Evolutionary conservation across 768 basidiomycete genomes (phyloP), one percentile per base, ranked within the genome.

Genomic region (Dioszegia crocea): DNA sequence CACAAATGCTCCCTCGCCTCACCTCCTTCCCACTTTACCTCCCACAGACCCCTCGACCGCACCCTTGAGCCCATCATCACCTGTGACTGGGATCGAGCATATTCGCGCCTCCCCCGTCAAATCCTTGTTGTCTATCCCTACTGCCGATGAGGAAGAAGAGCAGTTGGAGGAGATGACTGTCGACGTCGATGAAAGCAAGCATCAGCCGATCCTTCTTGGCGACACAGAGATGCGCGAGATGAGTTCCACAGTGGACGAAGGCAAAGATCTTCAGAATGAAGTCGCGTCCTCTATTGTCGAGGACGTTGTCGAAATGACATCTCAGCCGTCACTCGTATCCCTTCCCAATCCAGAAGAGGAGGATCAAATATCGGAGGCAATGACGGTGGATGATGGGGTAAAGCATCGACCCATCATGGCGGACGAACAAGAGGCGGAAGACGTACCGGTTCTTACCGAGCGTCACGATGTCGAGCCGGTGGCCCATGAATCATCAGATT

Each of bases 111-210:
- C 47, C 3, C 27, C 30, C 3, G 12, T 48, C 47, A 31, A 29
- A 30, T 23, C 47, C 4, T 9, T 52, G 8, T 11, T 41, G 36
- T 52, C 36, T 4, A 52, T 52, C 31, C 51, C 51, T 3, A 33
- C 51, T 16, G 51, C 33, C 51, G 51, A 52, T n/a, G 51, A 52
- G 51, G 51, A 52, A 39, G 51, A 52, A 23, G 51, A 38, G 33
- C 51, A 23, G 21, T 21, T 52, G 19, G 39, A 38, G 21, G 51
- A 52, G 39, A 52, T 52, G 51, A 39, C 51, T 16, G 51, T 39
- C 10, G 51, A 48, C 2, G 17, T 48, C 27, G 27, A 48, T 26
- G 47, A 48, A n/a, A 33, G 9, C 30, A 48, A 19, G 30, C 47
- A 48, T 48, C 47, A 48, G 47, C 47, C 47, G 11, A 48, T 48